Evolutionary conservation across 2,329 filamentous ascomycete species (phyloP).

Genomic region (Aureobasidium sp.): DNA sequence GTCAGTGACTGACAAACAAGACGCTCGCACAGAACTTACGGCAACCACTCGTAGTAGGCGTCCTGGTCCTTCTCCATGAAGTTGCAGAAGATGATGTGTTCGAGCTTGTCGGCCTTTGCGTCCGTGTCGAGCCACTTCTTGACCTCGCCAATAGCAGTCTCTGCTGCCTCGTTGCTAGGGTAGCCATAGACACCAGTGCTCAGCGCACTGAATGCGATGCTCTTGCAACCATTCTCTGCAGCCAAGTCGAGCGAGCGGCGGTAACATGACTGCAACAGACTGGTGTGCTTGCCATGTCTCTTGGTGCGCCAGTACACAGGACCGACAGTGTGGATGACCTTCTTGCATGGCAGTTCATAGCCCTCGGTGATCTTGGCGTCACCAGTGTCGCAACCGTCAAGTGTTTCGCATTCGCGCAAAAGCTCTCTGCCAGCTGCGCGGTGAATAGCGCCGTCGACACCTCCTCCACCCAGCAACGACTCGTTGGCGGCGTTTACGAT

Average conservation of each 20-base stretch:
- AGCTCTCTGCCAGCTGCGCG: conserved; percentile 65
- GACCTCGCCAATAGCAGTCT: conserved; percentile 58
- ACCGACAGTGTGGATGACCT: conserved; percentile 86
- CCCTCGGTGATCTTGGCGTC: conserved; percentile 74
- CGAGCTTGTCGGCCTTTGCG: conserved; percentile 40
- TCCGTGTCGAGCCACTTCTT: conserved; percentile 44
- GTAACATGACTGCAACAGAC: conserved; percentile 58
- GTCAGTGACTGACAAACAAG: background rate
- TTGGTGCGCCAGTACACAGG: conserved; percentile 56
- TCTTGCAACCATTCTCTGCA: conserved; percentile 54
- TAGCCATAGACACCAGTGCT: conserved; percentile 91
- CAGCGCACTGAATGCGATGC: conserved; percentile 73
- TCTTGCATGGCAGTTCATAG: conserved; percentile 64
- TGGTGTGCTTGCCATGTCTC: conserved; percentile 28
- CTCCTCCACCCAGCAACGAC: conserved; percentile 74
- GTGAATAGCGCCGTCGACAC: conserved; percentile 73
- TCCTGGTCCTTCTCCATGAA: conserved; percentile 70
- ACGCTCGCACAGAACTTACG: conserved; percentile 51
- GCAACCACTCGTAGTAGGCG: conserved; percentile 61
- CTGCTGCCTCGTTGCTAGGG: conserved; percentile 63
- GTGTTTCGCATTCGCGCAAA: conserved; percentile 58
- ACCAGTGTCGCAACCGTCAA: conserved; percentile 69
- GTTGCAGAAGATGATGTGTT: conserved; percentile 75
- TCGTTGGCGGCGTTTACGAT: conserved; percentile 92
- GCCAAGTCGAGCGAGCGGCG: conserved; percentile 63